Evolutionary conservation across 2,329 filamentous ascomycete genomes (phyloP).

Genomic region (Lasiodiplodia hormozganensis): DNA sequence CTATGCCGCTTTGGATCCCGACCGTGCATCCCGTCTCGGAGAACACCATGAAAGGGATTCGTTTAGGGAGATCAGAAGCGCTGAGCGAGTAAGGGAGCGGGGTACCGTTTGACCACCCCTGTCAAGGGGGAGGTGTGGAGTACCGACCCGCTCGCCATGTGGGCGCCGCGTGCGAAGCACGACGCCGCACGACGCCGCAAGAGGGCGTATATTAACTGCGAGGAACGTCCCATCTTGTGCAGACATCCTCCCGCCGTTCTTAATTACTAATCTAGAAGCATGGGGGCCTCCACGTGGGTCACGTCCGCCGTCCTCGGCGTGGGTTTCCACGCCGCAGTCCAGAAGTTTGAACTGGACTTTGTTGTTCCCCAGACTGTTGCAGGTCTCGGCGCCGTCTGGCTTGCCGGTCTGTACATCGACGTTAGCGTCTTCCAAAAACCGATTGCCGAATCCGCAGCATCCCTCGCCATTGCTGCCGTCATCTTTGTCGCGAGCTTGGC

Average conservation of each 20-base stretch:
- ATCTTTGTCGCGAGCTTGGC: slow-evolving; percentile 9
- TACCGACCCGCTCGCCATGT: too few species aligned
- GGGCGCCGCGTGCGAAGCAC: too few species aligned
- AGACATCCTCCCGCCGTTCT: background rate
- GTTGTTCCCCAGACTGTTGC: slow-evolving; percentile 2
- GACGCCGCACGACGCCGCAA: too few species aligned
- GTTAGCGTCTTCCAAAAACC: background rate
- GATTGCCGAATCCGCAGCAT: background rate
- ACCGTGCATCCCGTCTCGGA: too few species aligned
- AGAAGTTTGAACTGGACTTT: background rate
- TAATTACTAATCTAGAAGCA: background rate
- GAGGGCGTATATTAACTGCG: background rate
- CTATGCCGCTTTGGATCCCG: too few species aligned
- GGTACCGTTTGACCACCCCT: background rate
- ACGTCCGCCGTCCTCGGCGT: slow-evolving; percentile 5
- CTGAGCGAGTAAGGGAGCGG: background rate
- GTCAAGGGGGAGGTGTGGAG: too few species aligned
- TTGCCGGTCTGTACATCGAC: slow-evolving; percentile 7
- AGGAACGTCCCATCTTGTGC: background rate
- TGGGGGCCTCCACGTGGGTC: background rate
- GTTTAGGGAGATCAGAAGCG: too few species aligned
- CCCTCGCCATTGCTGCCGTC: slow-evolving; percentile 15
- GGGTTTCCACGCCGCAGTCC: slow-evolving; percentile 1
- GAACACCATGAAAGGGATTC: too few species aligned
- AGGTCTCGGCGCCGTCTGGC: background rate